Conservation (phyloP, 1,284 basidiomycete genomes). For the Pseudozyma thailandica region DNA sequence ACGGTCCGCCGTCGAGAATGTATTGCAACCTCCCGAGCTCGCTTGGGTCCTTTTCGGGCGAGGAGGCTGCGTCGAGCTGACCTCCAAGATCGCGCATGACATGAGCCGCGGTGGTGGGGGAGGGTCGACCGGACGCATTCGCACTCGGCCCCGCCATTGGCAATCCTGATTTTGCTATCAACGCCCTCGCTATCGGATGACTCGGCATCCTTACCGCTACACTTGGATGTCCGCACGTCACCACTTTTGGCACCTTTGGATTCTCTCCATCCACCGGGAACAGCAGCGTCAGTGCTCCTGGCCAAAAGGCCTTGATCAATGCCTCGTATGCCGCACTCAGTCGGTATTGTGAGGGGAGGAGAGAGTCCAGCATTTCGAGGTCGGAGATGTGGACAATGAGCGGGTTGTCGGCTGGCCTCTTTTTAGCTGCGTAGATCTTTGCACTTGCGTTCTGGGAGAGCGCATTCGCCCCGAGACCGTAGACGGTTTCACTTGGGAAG, state of each 20-base stretch:
- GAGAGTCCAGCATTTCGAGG: conserved; percentile 76
- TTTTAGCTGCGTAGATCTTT: conserved; percentile 92
- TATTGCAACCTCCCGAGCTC: conserved; percentile 72
- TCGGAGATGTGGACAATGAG: conserved; percentile 97
- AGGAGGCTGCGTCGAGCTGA: conserved; percentile 71
- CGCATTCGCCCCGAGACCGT: conserved; percentile 91
- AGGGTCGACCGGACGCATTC: conserved; percentile 92
- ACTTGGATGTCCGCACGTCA: conserved; percentile 81
- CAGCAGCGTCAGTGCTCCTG: conserved; percentile 89
- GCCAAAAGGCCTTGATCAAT: conserved; percentile 86
- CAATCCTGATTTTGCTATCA: conserved; percentile 79
- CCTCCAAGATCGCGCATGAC: conserved; percentile 80
- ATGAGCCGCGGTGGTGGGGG: conserved; percentile 90
- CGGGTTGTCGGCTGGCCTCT: conserved; percentile 93
- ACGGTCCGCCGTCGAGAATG: conserved; percentile 92
- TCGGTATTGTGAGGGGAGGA: conserved; percentile 70
- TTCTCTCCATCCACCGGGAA: conserved; percentile 74
- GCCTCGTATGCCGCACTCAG: conserved; percentile 33
- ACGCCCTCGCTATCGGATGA: conserved; percentile 88
- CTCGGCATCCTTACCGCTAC: conserved; percentile 94
- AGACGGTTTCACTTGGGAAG: conserved; percentile 98
- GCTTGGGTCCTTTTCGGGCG: background rate
- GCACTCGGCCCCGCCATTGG: conserved; percentile 96
- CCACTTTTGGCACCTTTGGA: conserved; percentile 52
- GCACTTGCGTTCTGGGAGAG: conserved; percentile 71